A percentile compares a stretch with the other conserved stretches of the same genome.
These are phyloP conservation scores for Colletotrichum costaricense DNA, from an alignment of 2,329 filamentous ascomycete genomes.

Conservation along the genomic window DNA sequence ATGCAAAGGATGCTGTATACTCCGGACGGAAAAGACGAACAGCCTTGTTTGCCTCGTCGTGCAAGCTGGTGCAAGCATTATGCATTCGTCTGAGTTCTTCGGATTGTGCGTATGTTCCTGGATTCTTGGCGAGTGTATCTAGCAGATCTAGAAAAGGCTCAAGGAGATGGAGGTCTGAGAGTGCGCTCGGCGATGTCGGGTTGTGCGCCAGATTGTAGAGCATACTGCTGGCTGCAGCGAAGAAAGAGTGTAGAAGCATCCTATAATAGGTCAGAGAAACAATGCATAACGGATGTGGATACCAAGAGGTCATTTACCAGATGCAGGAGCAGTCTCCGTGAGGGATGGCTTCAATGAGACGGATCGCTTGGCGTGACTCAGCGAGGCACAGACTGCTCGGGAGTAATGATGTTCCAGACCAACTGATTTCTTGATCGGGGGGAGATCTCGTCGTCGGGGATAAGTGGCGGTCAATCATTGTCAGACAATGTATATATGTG, in stretches of 20 bases:
- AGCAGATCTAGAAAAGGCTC: conserved; percentile 10
- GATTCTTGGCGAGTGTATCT: neutral
- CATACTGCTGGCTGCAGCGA: conserved; percentile 32
- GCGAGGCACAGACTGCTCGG: conserved; percentile 36
- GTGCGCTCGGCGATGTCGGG: conserved; percentile 19
- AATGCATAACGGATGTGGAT: neutral
- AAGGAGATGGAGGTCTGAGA: conserved; percentile 25
- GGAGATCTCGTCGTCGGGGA: conserved; percentile 15
- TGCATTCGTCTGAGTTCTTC: conserved; percentile 2
- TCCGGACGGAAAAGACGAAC: neutral
- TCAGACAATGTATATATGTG: conserved; percentile 41
- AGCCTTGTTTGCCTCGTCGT: conserved; percentile 4
- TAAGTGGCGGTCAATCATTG: conserved; percentile 39
- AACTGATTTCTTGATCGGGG: neutral
- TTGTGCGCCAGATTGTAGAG: conserved; percentile 28
- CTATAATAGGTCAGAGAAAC: conserved; percentile 7
- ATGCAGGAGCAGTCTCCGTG: conserved; percentile 37
- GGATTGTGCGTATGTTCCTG: neutral
- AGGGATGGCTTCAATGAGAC: conserved; percentile 39
- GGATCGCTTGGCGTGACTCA: conserved; percentile 42
- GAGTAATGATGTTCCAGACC: neutral
- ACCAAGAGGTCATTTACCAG: neutral
- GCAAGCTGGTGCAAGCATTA: neutral
- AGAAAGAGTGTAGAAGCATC: conserved; percentile 37
- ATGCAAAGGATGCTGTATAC: neutral